Base-by-base conservation (phyloP, 768 basidiomycete species). In the Tylopilus sp. region DNA sequence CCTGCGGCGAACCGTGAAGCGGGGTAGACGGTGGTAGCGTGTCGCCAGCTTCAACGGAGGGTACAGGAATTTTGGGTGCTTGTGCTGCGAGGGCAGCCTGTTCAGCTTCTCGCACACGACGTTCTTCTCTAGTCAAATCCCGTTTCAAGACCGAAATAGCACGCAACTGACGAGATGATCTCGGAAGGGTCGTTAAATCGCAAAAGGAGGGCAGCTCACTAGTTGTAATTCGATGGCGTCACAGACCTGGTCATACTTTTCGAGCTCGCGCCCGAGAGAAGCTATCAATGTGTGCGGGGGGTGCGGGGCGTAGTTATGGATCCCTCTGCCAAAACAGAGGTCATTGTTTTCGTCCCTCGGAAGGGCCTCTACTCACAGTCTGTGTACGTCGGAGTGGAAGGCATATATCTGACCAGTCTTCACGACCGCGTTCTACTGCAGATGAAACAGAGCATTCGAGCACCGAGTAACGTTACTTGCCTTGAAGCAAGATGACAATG, bases 221-320 rank as follows among this genome's bases (percentile, higher is more conserved):
- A 92, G 60, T 48, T 83, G 81, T 36, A 82, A 78, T 66, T 92
- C 90, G 45, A 92, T 81, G 2, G 83, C 74, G 63, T 92, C 90
- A 61, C 87, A 89, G 6, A 90, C 56, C 60, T 89, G 87, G 62
- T 92, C 88, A 59, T 86, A 92, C 62, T 80, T 85, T 64, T 91
- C 87, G 4, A 90, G 73, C 62, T 89, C 87, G 33, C 80, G 80
- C 16, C 88, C 85, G 30, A 92, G 74, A 17, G 85, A 77, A 4
- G 81, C 73, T 4, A 80, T 83, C 13, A 90, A 64, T 22, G 83
- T 76, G n/a, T 73, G 81, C 11, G 88, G 87, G 24, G 89, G 87
- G 52, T 76, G 68, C 4, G 79, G 76, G 3, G 81, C 78, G 59
- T 84, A 75, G 45, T 78, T 77, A 45, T 78, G 74, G 41, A 89